A percentile compares a stretch with the other conserved stretches of the same genome.
Conservation (phyloP, 2,329 filamentous ascomycete species). For the Cladosporium sp. region DNA sequence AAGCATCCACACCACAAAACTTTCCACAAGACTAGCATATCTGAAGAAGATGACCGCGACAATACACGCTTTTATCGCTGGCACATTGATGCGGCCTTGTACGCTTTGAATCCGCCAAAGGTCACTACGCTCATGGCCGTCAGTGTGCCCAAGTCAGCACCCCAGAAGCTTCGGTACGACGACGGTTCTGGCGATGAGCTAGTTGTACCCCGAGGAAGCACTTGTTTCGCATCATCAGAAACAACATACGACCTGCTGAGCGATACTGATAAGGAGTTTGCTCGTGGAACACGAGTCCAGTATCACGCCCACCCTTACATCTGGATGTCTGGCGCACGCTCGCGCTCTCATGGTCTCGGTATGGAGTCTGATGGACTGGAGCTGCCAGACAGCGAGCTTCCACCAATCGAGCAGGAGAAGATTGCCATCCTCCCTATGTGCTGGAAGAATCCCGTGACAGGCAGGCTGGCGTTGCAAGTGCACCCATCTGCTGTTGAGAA, state of each 20-base stretch:
- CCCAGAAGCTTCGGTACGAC: slow-evolving; percentile 65
- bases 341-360: slow-evolving; percentile 64
- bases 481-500: slow-evolving; percentile 66
- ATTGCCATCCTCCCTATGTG: slow-evolving; percentile 69
- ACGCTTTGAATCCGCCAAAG: slow-evolving; percentile 66
- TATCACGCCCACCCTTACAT: slow-evolving; percentile 76
- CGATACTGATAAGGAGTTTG: slow-evolving; percentile 61
- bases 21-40: slow-evolving; percentile 62
- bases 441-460: slow-evolving; percentile 70
- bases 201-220: slow-evolving; percentile 66
- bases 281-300: slow-evolving; percentile 59
- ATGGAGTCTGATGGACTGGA: slow-evolving; percentile 61
- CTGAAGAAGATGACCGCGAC: slow-evolving; percentile 53
- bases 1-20: slow-evolving; percentile 71
- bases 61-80: slow-evolving; percentile 64
- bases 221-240: slow-evolving; percentile 67
- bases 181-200: slow-evolving; percentile 62
- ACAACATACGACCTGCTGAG: slow-evolving; percentile 63
- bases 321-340: slow-evolving; percentile 68
- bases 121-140: slow-evolving; percentile 70
- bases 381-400: slow-evolving; percentile 53
- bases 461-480: slow-evolving; percentile 62
- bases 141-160: slow-evolving; percentile 60
- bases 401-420: slow-evolving; percentile 58
- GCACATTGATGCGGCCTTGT: slow-evolving; percentile 75